These are phyloP conservation scores for Biscogniauxia sp. DNA, from an alignment of 2,329 filamentous ascomycete species.

Conservation along the genomic window DNA sequence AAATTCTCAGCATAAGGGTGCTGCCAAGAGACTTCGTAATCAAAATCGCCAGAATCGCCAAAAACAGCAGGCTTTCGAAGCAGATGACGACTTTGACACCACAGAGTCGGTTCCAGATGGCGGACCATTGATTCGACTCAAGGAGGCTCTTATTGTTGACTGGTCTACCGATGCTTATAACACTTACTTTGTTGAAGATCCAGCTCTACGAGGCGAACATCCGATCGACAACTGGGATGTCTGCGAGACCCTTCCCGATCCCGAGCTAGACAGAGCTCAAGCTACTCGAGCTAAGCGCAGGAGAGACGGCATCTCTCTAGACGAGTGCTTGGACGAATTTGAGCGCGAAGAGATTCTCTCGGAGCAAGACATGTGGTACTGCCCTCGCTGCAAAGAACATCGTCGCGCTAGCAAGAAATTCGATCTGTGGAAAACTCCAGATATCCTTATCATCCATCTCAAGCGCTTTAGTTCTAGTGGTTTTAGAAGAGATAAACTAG, in stretches of 20 bases:
- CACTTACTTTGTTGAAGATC: constrained; percentile 62
- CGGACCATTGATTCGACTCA: constrained; percentile 70
- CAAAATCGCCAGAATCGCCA: constrained; percentile 30
- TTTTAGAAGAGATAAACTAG: constrained; percentile 83
- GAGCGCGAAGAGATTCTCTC: constrained; percentile 91
- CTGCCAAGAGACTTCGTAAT: constrained; percentile 37
- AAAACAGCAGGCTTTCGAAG: constrained; percentile 25
- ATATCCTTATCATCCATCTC: constrained; percentile 91
- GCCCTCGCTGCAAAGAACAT: constrained; percentile 91
- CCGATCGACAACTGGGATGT: constrained; percentile 55
- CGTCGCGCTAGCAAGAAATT: constrained; percentile 93
- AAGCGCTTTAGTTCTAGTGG: constrained; percentile 91
- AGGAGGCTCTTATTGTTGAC: constrained; percentile 84
- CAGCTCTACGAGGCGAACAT: constrained; percentile 20
- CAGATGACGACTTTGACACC: constrained; percentile 27
- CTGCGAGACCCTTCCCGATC: constrained; percentile 55
- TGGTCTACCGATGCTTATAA: constrained; percentile 74
- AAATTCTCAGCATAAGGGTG: constrained; percentile 47
- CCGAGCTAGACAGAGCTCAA: constrained; percentile 63
- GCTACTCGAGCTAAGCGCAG: constrained; percentile 62
- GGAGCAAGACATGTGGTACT: constrained; percentile 97
- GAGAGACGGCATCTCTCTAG: constrained; percentile 76
- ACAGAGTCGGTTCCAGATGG: constrained; percentile 42
- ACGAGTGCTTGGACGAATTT: constrained; percentile 92
- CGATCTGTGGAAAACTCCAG: constrained; percentile 93